Conservation (phyloP, 345 rosid genomes). For the Gossypium raimondii region DNA sequence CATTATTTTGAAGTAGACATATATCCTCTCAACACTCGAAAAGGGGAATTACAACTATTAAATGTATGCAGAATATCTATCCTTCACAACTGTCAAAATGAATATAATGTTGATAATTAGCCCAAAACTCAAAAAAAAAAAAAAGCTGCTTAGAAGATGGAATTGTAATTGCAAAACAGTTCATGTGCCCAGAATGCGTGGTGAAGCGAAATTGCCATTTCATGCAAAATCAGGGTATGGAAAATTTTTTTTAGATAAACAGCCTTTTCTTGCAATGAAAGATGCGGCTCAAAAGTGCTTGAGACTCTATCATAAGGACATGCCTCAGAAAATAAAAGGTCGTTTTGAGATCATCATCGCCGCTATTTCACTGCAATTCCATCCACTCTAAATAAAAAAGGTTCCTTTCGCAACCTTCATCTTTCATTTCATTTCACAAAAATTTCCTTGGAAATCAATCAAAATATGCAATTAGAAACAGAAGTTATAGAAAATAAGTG, state of each 20-base stretch:
- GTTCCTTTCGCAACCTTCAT: no score
- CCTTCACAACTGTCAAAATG: no score
- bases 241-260: background rate
- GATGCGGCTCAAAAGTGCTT: slow-evolving; percentile 29
- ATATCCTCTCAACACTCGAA: no score
- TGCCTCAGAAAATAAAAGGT: slow-evolving; percentile 32
- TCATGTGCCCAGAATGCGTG: background rate
- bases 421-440: background rate
- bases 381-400: no score
- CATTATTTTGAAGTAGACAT: no score
- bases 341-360: slow-evolving; percentile 21
- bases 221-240: background rate
- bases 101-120: background rate
- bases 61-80: no score
- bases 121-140: background rate
- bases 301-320: slow-evolving; percentile 18
- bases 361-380: background rate
- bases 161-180: background rate
- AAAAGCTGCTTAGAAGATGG: background rate
- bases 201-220: background rate
- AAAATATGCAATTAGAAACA: background rate
- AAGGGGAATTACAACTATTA: no score
- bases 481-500: background rate
- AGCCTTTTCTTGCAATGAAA: background rate
- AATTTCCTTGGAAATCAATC: background rate